Conservation (phyloP, 2,329 filamentous ascomycete genomes). For the Colletotrichum sp. region DNA sequence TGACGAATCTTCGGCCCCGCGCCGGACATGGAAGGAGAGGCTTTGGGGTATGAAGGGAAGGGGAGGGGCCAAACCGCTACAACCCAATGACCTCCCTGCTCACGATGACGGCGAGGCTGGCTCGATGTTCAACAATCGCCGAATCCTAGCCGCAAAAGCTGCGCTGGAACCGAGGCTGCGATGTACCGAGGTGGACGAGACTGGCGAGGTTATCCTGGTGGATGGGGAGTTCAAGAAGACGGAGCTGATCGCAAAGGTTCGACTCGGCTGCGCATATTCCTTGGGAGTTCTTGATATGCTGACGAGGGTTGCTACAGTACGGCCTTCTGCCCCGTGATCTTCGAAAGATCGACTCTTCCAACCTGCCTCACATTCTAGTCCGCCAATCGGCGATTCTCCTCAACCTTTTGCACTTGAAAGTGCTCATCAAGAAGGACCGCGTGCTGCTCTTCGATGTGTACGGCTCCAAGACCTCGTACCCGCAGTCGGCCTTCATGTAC, state of each 20-base stretch:
- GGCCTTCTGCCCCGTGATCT: slow-evolving; percentile 92
- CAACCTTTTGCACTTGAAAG: slow-evolving; percentile 94
- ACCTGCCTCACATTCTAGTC: slow-evolving; percentile 93
- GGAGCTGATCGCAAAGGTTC: slow-evolving; percentile 91
- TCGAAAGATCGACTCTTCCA: slow-evolving; percentile 96
- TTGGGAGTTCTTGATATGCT: neutral
- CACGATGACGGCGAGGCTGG: slow-evolving; percentile 64
- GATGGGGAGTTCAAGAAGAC: slow-evolving; percentile 98
- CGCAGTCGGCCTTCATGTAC: slow-evolving; percentile 97
- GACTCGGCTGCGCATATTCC: slow-evolving; percentile 15
- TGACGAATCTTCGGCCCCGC: slow-evolving; percentile 27
- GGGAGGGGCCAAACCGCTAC: slow-evolving; percentile 46
- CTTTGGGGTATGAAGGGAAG: slow-evolving; percentile 48
- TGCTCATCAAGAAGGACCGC: slow-evolving; percentile 92
- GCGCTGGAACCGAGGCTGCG: slow-evolving; percentile 84
- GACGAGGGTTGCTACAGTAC: slow-evolving; percentile 63
- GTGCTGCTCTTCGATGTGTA: slow-evolving; percentile 97
- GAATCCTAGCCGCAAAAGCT: slow-evolving; percentile 76
- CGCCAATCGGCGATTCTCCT: slow-evolving; percentile 92
- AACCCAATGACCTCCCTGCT: slow-evolving; percentile 63
- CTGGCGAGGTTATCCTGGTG: slow-evolving; percentile 88
- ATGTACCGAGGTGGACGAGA: slow-evolving; percentile 94
- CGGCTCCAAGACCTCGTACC: slow-evolving; percentile 91
- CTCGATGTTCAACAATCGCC: slow-evolving; percentile 71
- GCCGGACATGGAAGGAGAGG: slow-evolving; percentile 52